These are phyloP conservation scores for Paraphaeosphaeria sporulosa DNA, from an alignment of 2,329 filamentous ascomycete genomes.

Conservation along the genomic window DNA sequence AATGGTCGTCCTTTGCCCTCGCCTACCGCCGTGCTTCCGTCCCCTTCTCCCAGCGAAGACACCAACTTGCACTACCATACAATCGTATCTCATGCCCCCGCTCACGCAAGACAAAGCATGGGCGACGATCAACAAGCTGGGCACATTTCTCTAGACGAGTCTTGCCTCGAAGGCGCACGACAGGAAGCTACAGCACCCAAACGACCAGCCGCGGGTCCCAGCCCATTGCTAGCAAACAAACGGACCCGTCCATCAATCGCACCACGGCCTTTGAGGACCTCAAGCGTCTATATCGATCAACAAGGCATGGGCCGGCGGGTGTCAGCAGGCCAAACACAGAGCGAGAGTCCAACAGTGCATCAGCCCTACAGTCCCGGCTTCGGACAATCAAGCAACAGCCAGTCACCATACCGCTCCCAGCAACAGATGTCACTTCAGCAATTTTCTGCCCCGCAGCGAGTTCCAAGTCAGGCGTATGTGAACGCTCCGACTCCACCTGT, in stretches of 20 bases:
- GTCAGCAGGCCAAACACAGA: constrained; percentile 14
- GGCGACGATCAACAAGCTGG: background rate
- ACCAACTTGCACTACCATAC: background rate
- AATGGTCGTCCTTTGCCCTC: constrained; percentile 10
- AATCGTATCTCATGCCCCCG: background rate
- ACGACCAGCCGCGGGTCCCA: constrained; percentile 6
- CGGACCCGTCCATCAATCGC: constrained; percentile 4
- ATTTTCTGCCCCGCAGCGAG: constrained; percentile 3
- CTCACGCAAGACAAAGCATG: background rate
- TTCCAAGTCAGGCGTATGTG: constrained; percentile 2
- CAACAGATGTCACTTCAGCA: constrained; percentile 12
- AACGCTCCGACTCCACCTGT: constrained; percentile 13
- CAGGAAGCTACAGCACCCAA: constrained; percentile 5
- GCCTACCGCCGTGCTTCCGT: constrained; percentile 59
- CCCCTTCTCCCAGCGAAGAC: constrained; percentile 70
- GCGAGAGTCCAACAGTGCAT: constrained; percentile 12
- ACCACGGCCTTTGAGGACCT: constrained; percentile 5
- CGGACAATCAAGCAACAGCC: constrained; percentile 9
- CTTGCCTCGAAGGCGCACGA: constrained; percentile 9
- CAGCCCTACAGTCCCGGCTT: constrained; percentile 12
- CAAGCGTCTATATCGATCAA: background rate
- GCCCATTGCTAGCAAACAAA: constrained; percentile 6
- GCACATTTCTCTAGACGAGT: background rate
- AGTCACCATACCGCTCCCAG: constrained; percentile 14
- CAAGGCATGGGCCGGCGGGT: background rate